phyloP scores from a whole-genome alignment of 2,329 filamentous ascomycete genomes.

The Phialophora verrucosa region DNA sequence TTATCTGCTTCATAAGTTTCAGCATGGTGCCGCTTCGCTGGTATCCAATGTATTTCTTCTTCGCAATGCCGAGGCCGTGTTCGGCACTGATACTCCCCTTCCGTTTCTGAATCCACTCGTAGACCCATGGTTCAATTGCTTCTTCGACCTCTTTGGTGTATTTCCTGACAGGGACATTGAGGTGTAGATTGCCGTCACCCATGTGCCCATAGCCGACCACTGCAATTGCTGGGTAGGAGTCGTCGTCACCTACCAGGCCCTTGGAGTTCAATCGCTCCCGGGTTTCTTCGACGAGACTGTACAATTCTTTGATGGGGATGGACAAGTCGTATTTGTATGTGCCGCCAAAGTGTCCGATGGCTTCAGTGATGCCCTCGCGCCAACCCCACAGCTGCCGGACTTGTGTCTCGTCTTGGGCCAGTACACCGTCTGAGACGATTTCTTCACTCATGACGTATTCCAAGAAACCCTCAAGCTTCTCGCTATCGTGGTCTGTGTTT shows the following conservation, averaged over 20 bases:
- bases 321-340: conserved; percentile 99
- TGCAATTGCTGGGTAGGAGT: conserved; percentile 78
- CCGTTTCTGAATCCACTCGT: conserved; percentile 90
- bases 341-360: conserved; percentile 85
- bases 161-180: conserved; percentile 82
- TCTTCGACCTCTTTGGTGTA: conserved; percentile 90
- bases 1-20: conserved; percentile 91
- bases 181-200: conserved; percentile 93
- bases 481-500: conserved; percentile 89
- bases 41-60: conserved; percentile 95
- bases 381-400: conserved; percentile 84
- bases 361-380: conserved; percentile 91
- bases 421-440: conserved; percentile 84
- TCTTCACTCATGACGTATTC: conserved; percentile 89
- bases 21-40: conserved; percentile 88
- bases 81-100: conserved; percentile 96
- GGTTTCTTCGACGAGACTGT: conserved; percentile 85
- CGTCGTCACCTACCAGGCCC: conserved; percentile 77
- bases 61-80: conserved; percentile 90
- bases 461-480: conserved; percentile 87
- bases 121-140: conserved; percentile 90
- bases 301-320: conserved; percentile 86
- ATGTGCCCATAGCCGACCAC: conserved; percentile 98
- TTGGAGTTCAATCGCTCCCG: conserved; percentile 72
- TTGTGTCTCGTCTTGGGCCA: conserved; percentile 94